Conservation (phyloP, 2,329 filamentous ascomycete species). For the Sordariomycetes sp. region DNA sequence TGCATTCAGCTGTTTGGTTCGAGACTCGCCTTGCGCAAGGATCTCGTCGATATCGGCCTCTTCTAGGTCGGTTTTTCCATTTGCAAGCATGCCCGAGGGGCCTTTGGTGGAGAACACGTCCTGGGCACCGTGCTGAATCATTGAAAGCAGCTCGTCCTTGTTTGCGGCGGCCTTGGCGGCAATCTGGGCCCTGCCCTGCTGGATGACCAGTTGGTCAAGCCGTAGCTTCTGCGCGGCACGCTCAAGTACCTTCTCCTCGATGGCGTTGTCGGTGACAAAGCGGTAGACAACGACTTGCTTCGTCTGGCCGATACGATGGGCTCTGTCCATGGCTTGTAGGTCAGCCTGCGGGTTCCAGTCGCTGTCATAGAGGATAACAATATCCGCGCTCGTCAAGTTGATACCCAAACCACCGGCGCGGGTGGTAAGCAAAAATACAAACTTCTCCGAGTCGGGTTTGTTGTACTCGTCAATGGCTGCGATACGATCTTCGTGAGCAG, state of each 20-base stretch:
- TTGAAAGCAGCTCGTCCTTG: slow-evolving; percentile 89
- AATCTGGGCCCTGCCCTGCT: slow-evolving; percentile 87
- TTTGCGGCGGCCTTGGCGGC: slow-evolving; percentile 84
- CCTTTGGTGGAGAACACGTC: slow-evolving; percentile 74
- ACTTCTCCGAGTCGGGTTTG: slow-evolving; percentile 88
- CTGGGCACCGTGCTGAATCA: slow-evolving; percentile 99
- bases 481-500: slow-evolving; percentile 94
- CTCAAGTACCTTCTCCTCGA: slow-evolving; percentile 96
- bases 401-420: slow-evolving; percentile 93
- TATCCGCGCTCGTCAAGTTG: slow-evolving; percentile 89
- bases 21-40: slow-evolving; percentile 70
- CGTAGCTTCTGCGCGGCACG: slow-evolving; percentile 93
- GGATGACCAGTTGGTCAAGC: slow-evolving; percentile 92
- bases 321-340: slow-evolving; percentile 96
- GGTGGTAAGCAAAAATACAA: slow-evolving; percentile 89
- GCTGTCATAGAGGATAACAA: slow-evolving; percentile 92
- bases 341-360: slow-evolving; percentile 99
- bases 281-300: slow-evolving; percentile 96
- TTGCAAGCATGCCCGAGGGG: slow-evolving; percentile 43
- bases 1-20: slow-evolving; percentile 80
- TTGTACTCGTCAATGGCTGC: slow-evolving; percentile 98
- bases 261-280: slow-evolving; percentile 95
- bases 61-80: slow-evolving; percentile 49
- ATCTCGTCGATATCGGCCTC: slow-evolving; percentile 90
- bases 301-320: slow-evolving; percentile 95